Evolutionary conservation across 2,329 filamentous ascomycete species (phyloP), one percentile per base, ranked within the genome.

Genomic region (Trichoderma koningiopsis): DNA sequence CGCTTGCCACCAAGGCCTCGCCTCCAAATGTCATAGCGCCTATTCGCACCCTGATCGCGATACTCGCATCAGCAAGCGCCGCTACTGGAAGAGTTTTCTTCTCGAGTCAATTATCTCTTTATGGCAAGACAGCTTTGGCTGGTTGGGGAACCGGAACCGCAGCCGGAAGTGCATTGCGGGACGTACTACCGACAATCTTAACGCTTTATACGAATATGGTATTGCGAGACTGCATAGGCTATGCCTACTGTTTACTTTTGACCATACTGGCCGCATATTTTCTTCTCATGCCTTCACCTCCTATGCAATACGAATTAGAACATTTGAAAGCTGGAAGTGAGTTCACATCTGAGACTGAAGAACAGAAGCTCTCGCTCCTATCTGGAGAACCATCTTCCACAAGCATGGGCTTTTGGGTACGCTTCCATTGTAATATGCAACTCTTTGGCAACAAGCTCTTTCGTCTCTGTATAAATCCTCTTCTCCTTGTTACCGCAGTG

Each of bases 131-230:
- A n/a, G 78, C 75, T 70, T 35, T 81, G 22, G 74, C 74, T 2
- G 79, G 79, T 35, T 81, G 79, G 79, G 79, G 77, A 53, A 70
- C 78, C 0, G 79, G 79, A 1, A 75, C 75, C 5, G 79, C 78
- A 14, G 72, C 74, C 0, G 79, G 77, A 0, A 71, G 73, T 11
- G 68, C 78, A 27, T 4, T 66, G 27, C 53, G 53, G 8, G 52
- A 40, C n/a, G 19, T 58, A 13, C 37, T 66, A 3, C 63, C 63
- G 5, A 57, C 37, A 11, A 10, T 66, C 3, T 29, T 68, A 16
- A 59, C 56, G 47, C 6, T 60, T 8, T 29, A 31, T 4, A 53
- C 59, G 16, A 47, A 40, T 5, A 19, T 68, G 10, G 47, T 40
- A 5, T 19, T 66, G 53, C 63, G 63, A 6, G 31, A 47, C 29